Base-by-base conservation (phyloP, 1,139 yeast genomes). In the Sugiyamaella novakii region DNA sequence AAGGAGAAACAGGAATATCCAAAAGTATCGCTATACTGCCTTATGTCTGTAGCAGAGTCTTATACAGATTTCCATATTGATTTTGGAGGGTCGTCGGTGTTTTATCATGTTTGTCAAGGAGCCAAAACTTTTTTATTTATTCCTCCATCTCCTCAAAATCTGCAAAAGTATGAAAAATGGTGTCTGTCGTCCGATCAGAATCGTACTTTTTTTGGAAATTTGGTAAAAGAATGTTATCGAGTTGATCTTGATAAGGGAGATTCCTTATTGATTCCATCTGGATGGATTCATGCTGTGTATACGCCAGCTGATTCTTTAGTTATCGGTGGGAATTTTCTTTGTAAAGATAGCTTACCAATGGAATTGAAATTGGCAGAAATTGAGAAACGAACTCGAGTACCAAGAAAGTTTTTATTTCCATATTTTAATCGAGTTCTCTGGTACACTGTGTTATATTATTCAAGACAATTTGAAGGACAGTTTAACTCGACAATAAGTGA, bases 51-150 rank as follows among this genome's bases (percentile, higher is more conserved):
- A 0, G 72, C 75, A 36, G 81, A 83, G 51, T 82, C 94, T 1
- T 89, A 80, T 63, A 89, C 96, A 0, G 97, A 89, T 63, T 89
- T 88, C 66, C 97, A 89, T 64, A 74, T 89, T 39, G 97, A 89
- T 66, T 89, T 89, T 66, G 95, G 95, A 2, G 97, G 96, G 0
- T 87, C 96, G 0, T 85, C 92, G 0, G 97, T 89, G 3, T 89
- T 87, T 65, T 89, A 89, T 66, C 88, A 92, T 7, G 81, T 89
- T 2, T 69, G 91, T 17, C 70, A 75, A 7, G 97, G 97, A 0
- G 60, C 73, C 3, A 89, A 89, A 62, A 76, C 82, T 22, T 89
- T 89, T 60, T 67, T 88, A 43, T 78, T 89, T 75, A 81, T 77
- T 55, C 95, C 95, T 1, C 96, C 96, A 1, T 80, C 94, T 0